Evolutionary conservation across 2,329 filamentous ascomycete genomes (phyloP).

Genomic region (Endoconidiophora laricicola): DNA sequence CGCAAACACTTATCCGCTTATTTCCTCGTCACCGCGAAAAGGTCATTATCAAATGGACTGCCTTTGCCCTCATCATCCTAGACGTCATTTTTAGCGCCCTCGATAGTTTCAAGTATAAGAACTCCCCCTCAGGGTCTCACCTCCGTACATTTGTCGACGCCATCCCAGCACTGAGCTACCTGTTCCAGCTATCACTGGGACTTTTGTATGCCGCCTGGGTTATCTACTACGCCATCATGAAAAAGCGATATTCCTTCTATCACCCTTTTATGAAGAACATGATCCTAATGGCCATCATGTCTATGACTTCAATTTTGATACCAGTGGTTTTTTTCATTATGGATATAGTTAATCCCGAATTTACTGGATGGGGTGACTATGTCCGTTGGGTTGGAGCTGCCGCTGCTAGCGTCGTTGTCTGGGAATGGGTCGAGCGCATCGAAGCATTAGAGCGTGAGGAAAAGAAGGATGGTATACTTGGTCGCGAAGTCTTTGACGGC

Average conservation of each 20-base stretch:
- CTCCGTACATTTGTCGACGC: conserved; percentile 73
- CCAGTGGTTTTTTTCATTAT: conserved; percentile 87
- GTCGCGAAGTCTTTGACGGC: conserved; percentile 80
- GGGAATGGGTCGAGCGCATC: conserved; percentile 95
- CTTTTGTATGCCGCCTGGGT: conserved; percentile 87
- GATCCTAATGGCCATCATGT: conserved; percentile 60
- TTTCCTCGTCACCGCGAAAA: conserved; percentile 96
- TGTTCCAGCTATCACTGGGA: conserved; percentile 76
- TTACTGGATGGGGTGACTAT: conserved; percentile 88
- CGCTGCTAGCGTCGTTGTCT: conserved; percentile 88
- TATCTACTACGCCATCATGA: conserved; percentile 82
- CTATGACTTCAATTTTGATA: conserved; percentile 65
- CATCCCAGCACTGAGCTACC: conserved; percentile 76
- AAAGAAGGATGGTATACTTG: conserved; percentile 82
- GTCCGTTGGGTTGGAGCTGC: conserved; percentile 93
- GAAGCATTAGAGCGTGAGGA: conserved; percentile 85
- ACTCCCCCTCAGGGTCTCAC: conserved; percentile 31
- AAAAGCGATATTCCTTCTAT: conserved; percentile 80
- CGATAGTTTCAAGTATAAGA: conserved; percentile 61
- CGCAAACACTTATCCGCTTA: conserved; percentile 85
- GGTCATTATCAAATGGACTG: conserved; percentile 96
- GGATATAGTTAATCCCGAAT: conserved; percentile 70
- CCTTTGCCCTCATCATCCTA: conserved; percentile 79
- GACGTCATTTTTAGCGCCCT: conserved; percentile 83
- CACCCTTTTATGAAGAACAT: conserved; percentile 86